phyloP scores from a whole-genome alignment of 75 land plant species.

The Larix kaempferi region DNA sequence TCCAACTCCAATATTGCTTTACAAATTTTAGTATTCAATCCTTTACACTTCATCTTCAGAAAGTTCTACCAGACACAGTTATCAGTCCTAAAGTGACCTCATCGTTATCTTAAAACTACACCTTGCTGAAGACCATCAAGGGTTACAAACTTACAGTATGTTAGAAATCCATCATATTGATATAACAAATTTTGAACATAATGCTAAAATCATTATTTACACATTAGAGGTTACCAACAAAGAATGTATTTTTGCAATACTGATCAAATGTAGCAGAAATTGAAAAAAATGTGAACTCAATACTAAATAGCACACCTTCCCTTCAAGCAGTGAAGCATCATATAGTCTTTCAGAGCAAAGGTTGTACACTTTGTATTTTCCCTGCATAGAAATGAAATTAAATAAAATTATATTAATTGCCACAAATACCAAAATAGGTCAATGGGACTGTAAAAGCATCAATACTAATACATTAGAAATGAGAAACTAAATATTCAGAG shows the following conservation, averaged over 20 bases:
- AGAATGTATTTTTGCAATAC: background rate
- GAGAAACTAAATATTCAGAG: no score
- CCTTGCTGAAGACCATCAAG: background rate
- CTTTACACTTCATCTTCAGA: background rate
- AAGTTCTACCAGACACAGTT: background rate
- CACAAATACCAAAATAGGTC: no score
- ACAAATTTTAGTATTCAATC: background rate
- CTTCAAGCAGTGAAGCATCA: slow-evolving; percentile 96
- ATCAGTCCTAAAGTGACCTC: background rate
- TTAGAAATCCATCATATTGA: background rate
- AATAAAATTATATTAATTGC: background rate
- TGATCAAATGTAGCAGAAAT: background rate
- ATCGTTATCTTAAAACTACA: background rate
- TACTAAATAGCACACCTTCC: slow-evolving; percentile 64
- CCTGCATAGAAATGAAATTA: slow-evolving; percentile 46
- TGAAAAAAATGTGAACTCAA: no score
- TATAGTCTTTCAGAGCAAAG: slow-evolving; percentile 98
- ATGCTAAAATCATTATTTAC: background rate
- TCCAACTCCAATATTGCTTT: no score
- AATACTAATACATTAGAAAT: no score
- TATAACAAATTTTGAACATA: background rate
- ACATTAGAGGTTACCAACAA: background rate
- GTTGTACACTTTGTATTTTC: slow-evolving; percentile 96
- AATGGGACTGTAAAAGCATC: no score
- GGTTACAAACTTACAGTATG: background rate